These are phyloP conservation scores for Detonula confervacea DNA, from an alignment of 352 stramenopile genomes.

Conservation along the genomic window DNA sequence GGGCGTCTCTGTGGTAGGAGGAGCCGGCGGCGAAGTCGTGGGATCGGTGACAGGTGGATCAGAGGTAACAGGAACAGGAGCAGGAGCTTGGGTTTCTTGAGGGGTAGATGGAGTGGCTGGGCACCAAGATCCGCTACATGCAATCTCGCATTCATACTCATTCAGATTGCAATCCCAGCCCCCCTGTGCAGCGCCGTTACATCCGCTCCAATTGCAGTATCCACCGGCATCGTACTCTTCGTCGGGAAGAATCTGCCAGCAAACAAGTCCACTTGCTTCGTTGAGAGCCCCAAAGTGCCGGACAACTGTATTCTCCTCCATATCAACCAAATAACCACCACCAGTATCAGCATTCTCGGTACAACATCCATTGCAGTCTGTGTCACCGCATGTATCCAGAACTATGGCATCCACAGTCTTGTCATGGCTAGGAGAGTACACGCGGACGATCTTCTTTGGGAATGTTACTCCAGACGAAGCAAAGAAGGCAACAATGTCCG, in stretches of 20 bases:
- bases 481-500: constrained; percentile 28
- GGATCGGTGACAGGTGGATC: constrained; percentile 2
- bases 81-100: no score
- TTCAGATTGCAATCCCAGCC: neutral
- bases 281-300: neutral
- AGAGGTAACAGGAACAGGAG: no score
- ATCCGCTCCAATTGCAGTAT: neutral
- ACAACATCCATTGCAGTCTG: constrained; percentile 6
- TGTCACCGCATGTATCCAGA: constrained; percentile 22
- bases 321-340: neutral
- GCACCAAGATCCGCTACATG: neutral
- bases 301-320: neutral
- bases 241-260: neutral
- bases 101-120: neutral
- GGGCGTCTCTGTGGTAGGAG: neutral
- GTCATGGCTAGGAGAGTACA: constrained; percentile 22
- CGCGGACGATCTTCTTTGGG: constrained; percentile 22
- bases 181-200: neutral
- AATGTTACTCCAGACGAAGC: constrained; percentile 6
- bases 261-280: neutral
- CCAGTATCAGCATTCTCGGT: neutral
- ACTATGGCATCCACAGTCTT: constrained; percentile 24
- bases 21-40: constrained; percentile 6
- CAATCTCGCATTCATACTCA: neutral
- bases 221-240: neutral